Percentiles rank a stretch among this genome's conserved stretches.
Evolutionary conservation across 2,329 filamentous ascomycete species (phyloP).

Genomic region (Botryotinia narcissicola): DNA sequence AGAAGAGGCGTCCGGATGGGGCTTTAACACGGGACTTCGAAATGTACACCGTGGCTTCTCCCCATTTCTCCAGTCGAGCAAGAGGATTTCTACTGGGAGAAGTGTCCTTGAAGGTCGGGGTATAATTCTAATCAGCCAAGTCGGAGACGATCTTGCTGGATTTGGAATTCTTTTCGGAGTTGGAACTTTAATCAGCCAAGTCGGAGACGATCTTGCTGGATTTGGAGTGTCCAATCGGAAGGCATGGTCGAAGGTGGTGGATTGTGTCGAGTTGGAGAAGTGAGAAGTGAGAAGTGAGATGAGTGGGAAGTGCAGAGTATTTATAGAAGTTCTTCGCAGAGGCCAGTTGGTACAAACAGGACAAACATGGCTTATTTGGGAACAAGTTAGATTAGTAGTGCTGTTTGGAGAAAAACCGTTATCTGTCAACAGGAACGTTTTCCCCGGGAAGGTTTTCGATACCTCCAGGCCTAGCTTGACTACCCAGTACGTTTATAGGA

Average conservation of each 20-base stretch:
- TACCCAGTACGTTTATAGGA: not conserved
- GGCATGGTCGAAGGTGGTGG: too few relatives aligned
- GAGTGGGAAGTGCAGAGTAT: not conserved
- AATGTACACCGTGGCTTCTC: not conserved
- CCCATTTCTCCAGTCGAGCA: not conserved
- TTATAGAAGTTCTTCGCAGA: not conserved
- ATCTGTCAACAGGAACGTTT: not conserved
- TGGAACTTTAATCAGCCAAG: not conserved
- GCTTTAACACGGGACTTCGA: not conserved
- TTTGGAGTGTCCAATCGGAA: not conserved
- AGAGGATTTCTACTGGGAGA: not conserved
- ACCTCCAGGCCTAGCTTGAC: not conserved
- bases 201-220: not conserved
- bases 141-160: not conserved
- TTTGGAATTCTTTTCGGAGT: not conserved
- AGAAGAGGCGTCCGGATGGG: not conserved
- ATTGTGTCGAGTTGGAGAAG: not conserved
- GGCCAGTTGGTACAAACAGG: not conserved
- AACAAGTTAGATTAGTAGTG: not conserved
- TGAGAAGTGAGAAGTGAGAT: not conserved
- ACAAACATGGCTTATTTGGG: slow-evolving; percentile 6
- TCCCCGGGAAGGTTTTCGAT: not conserved
- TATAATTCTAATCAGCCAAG: not conserved
- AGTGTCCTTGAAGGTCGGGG: not conserved
- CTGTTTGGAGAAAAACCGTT: not conserved